Evolutionary conservation across 352 stramenopile species (phyloP).

Genomic region (Globisporangium paddicum): DNA sequence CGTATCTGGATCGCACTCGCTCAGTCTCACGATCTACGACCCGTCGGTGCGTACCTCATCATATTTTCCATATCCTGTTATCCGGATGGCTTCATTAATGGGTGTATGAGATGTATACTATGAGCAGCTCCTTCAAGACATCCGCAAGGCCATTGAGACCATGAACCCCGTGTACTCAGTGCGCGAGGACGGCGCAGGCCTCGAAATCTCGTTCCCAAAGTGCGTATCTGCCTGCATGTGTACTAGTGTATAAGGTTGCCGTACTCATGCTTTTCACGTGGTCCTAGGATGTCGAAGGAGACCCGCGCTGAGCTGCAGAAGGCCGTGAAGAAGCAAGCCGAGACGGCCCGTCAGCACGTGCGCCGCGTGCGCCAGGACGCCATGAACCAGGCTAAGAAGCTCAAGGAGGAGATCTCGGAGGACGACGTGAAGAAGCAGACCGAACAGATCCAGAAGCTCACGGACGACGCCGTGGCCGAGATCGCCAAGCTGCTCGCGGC

Average conservation of each 20-base stretch:
- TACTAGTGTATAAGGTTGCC: not conserved
- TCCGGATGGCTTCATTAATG: not conserved
- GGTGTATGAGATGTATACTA: not conserved
- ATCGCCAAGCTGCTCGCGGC: conserved; percentile 66
- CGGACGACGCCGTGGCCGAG: conserved; percentile 59
- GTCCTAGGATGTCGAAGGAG: conserved; percentile 77
- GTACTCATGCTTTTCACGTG: not conserved
- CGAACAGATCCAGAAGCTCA: conserved; percentile 80
- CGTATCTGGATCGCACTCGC: conserved; percentile 50
- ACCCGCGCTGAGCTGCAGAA: conserved; percentile 76
- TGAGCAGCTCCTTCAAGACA: conserved; percentile 55
- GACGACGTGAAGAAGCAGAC: conserved; percentile 72
- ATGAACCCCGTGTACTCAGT: conserved; percentile 77
- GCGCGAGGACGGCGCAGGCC: conserved; percentile 54
- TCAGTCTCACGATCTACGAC: conserved; percentile 78
- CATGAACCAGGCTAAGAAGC: conserved; percentile 81
- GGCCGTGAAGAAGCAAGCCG: conserved; percentile 78
- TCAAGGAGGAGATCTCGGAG: conserved; percentile 75
- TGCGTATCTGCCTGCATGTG: conserved; percentile 17
- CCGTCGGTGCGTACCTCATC: conserved; percentile 43
- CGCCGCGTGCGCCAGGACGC: conserved; percentile 80
- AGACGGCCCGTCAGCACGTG: conserved; percentile 76
- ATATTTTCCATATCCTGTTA: not conserved
- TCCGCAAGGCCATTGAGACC: conserved; percentile 68
- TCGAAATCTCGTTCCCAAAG: conserved; percentile 83